These are phyloP conservation scores for Passiflora organensis DNA, from an alignment of 345 rosid genomes.

Conservation along the genomic window DNA sequence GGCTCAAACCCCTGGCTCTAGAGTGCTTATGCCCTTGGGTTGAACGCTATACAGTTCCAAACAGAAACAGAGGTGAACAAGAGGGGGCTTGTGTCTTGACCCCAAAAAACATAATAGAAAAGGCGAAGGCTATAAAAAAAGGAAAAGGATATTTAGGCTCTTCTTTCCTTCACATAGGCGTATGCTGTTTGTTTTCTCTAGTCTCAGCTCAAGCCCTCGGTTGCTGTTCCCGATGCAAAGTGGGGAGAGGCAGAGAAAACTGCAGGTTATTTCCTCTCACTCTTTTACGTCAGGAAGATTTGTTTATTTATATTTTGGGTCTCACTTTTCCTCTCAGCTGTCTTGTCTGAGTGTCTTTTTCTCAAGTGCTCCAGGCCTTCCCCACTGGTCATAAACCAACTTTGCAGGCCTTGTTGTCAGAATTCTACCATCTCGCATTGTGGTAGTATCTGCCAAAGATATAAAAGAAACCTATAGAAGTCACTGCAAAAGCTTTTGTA, in stretches of 20 bases:
- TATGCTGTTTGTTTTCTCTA: too few relatives aligned
- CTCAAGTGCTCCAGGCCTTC: slow-evolving; percentile 37
- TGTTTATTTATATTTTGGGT: background rate
- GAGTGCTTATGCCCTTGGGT: too few relatives aligned
- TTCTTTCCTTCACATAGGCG: background rate
- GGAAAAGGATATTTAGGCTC: background rate
- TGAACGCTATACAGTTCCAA: too few relatives aligned
- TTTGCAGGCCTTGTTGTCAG: slow-evolving; percentile 61
- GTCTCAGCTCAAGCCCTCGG: too few relatives aligned
- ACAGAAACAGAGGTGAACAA: background rate
- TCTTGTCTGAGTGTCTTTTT: slow-evolving; percentile 68
- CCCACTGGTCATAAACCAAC: slow-evolving; percentile 44
- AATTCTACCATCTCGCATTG: too few relatives aligned
- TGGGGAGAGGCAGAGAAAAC: background rate
- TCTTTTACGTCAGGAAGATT: background rate
- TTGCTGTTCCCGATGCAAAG: background rate
- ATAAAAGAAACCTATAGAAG: too few relatives aligned
- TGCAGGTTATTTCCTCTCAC: background rate
- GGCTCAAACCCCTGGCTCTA: slow-evolving; percentile 2
- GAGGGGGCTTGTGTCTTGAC: background rate
- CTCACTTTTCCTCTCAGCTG: slow-evolving; percentile 30
- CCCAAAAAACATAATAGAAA: too few relatives aligned
- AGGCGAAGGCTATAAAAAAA: background rate
- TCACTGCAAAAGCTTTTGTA: too few relatives aligned
- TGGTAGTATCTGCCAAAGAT: too few relatives aligned